phyloP scores from a whole-genome alignment of 2,329 filamentous ascomycete species.

The Curvularia sp. region DNA sequence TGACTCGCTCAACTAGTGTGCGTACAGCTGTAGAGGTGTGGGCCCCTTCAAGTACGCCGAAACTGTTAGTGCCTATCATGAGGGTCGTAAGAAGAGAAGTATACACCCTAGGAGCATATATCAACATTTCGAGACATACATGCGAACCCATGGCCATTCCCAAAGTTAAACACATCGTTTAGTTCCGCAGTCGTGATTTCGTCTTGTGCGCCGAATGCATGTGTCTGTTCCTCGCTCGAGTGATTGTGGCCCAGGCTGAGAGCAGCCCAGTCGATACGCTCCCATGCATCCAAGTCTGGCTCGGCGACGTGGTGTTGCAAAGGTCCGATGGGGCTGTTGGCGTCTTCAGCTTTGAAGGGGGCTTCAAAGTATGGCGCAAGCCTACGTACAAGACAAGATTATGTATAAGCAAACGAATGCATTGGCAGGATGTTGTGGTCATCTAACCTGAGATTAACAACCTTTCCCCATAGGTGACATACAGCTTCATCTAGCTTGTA shows the following conservation, averaged over 20 bases:
- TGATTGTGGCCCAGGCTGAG: constrained; percentile 21
- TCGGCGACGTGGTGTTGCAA: constrained; percentile 41
- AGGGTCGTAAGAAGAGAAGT: constrained; percentile 1
- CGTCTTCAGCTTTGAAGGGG: constrained; percentile 25
- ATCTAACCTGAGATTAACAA: constrained; percentile 48
- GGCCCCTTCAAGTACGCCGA: constrained; percentile 23
- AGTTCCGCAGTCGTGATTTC: not conserved
- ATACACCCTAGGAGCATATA: not conserved
- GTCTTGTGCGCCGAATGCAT: not conserved
- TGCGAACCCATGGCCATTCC: constrained; percentile 26
- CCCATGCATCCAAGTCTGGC: constrained; percentile 42
- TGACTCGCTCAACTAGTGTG: constrained; percentile 20
- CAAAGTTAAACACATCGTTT: not conserved
- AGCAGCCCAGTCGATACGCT: constrained; percentile 42
- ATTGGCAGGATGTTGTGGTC: constrained; percentile 37
- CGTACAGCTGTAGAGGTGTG: constrained; percentile 26
- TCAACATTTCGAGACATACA: constrained; percentile 10
- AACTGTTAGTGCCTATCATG: constrained; percentile 30
- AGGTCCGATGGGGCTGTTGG: constrained; percentile 37
- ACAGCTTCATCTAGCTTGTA: constrained; percentile 48
- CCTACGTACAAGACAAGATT: constrained; percentile 34
- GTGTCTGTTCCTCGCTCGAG: not conserved
- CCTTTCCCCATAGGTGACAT: constrained; percentile 39
- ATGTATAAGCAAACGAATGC: constrained; percentile 45
- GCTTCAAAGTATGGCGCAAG: constrained; percentile 37